Evolutionary conservation across 164 flowering plant genomes (phyloP), one percentile per base, ranked within the genome.

Genomic region (Cinnamomum micranthum): DNA sequence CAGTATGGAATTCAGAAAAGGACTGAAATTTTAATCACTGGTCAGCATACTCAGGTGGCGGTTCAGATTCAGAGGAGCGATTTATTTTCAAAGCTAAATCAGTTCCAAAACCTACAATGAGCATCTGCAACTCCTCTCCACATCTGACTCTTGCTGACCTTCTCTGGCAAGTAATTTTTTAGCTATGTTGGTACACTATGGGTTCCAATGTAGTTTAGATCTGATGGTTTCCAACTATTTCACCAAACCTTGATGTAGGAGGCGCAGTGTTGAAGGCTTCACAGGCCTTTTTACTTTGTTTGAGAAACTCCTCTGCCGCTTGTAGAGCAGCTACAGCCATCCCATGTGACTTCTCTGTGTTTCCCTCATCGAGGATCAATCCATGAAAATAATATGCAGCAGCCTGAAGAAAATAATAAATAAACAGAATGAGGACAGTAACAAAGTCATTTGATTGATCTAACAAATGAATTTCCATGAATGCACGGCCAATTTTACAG

Each of bases 371-470:
- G 68, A 95, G 92, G 70, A 95, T 95, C 78, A 93, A 74, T 62
- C 99, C 99, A 81, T 95, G 99, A 80, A 90, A 95, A 83, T 95
- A 95, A 76, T 95, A 95, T 70, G 99, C 99, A 70, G 96, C 95
- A 71, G 98, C 97, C 99, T 95, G 82, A 59, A 64, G 59, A 65
- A 17, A 66, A 64, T n/a, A 6, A 24, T 15, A 27, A 65, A 65
- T 55, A 55, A 55, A 20, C 60, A 55, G 47, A 41, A 41, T 41
- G 47, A 41, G 47, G 47, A 41, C 47, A 0, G 2, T 7, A 41
- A 41, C 47, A 41, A 41, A 41, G 47, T 9, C 47, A 41, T 41
- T 41, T 41, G 47, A 41, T 41, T 41, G 10, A 41, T 41, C 47
- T 7, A 41, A 41, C 47, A 41, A 41, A 41, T 41, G 11, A 41